A percentile compares a stretch with the other conserved stretches of the same genome.
phyloP scores from a whole-genome alignment of 495 filamentous ascomycete genomes.

The Aspergillus steynii region DNA sequence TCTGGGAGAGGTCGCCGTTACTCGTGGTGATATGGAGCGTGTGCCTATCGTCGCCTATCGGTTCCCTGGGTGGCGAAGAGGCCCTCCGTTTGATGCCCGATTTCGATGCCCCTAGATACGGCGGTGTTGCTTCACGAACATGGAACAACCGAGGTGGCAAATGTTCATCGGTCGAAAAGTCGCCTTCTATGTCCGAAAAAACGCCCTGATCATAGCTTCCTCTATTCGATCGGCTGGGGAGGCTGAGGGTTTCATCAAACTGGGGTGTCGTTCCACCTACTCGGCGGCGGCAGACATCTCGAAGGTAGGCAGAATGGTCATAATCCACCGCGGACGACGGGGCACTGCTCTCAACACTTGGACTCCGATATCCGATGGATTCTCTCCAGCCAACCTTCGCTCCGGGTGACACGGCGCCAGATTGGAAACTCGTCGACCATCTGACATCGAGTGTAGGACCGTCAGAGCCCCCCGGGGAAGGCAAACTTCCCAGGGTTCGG shows the following conservation, averaged over 20 bases:
- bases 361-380: constrained; percentile 49
- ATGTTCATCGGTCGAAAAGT: constrained; percentile 69
- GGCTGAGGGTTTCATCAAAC: constrained; percentile 47
- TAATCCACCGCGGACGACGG: constrained; percentile 47
- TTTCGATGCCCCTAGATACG: constrained; percentile 39
- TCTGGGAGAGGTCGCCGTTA: constrained; percentile 65
- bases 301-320: constrained; percentile 33
- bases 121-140: constrained; percentile 58
- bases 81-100: constrained; percentile 76
- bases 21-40: constrained; percentile 55
- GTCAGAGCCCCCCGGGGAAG: constrained; percentile 47
- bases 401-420: constrained; percentile 47
- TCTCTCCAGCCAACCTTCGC: constrained; percentile 45
- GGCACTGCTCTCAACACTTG: constrained; percentile 50
- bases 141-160: constrained; percentile 57
- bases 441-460: constrained; percentile 41
- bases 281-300: constrained; percentile 38
- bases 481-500: constrained; percentile 39
- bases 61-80: constrained; percentile 76
- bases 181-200: constrained; percentile 62
- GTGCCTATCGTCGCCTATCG: constrained; percentile 66
- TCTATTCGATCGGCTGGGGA: constrained; percentile 51
- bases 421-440: constrained; percentile 46
- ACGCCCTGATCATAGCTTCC: constrained; percentile 64
- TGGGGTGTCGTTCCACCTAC: constrained; percentile 46